Conservation (phyloP, 192 early-diverging fungal genomes). For the Gaertneriomyces sp. region DNA sequence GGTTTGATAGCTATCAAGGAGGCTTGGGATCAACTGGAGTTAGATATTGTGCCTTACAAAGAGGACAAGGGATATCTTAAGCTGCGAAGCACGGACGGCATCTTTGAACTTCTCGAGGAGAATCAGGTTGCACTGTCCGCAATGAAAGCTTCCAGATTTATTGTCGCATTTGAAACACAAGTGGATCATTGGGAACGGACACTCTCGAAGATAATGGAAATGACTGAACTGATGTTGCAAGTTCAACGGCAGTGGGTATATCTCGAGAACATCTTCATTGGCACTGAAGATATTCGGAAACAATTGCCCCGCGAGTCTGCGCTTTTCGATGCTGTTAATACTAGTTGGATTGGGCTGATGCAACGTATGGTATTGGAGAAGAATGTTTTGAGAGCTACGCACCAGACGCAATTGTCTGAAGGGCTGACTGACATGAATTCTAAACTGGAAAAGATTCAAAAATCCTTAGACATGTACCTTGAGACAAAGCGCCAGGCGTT, state of each 20-base stretch:
- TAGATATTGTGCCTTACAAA: slow-evolving; percentile 59
- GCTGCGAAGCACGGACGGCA: slow-evolving; percentile 46
- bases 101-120: slow-evolving; percentile 59
- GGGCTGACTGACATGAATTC: slow-evolving; percentile 53
- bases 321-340: slow-evolving; percentile 50
- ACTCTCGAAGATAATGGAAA: slow-evolving; percentile 52
- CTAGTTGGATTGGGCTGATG: slow-evolving; percentile 47
- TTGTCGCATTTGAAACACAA: slow-evolving; percentile 51
- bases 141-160: slow-evolving; percentile 59
- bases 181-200: slow-evolving; percentile 58
- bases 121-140: slow-evolving; percentile 61
- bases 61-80: slow-evolving; percentile 59
- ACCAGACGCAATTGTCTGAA: slow-evolving; percentile 40
- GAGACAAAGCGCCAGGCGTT: slow-evolving; percentile 60
- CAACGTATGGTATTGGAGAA: slow-evolving; percentile 39
- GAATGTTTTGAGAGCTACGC: slow-evolving; percentile 51
- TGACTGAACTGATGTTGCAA: slow-evolving; percentile 49
- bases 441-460: slow-evolving; percentile 62
- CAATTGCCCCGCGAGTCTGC: slow-evolving; percentile 58
- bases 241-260: slow-evolving; percentile 64
- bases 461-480: slow-evolving; percentile 60
- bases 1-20: slow-evolving; percentile 44
- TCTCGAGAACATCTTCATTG: slow-evolving; percentile 60
- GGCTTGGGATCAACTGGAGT: slow-evolving; percentile 46
- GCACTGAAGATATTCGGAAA: slow-evolving; percentile 57